Percentiles rank a stretch among this genome's conserved stretches.
Evolutionary conservation across 1,139 yeast genomes (phyloP).

Genomic region (Suhomyces ambrosiae): DNA sequence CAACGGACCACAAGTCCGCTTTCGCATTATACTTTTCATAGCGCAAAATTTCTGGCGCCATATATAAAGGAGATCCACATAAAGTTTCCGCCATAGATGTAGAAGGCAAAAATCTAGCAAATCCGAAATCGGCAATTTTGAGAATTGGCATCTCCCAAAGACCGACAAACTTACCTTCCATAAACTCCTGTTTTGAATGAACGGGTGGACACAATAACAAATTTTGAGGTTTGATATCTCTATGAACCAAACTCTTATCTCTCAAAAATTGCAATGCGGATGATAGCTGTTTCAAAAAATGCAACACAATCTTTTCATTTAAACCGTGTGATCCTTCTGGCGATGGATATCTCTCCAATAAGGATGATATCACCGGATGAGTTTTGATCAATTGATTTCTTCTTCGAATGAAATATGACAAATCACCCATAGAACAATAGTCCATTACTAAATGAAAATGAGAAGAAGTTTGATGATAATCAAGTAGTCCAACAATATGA

Average conservation of each 20-base stretch:
- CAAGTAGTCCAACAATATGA: slow-evolving; percentile 84
- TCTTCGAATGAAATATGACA: slow-evolving; percentile 80
- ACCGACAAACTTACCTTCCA: slow-evolving; percentile 64
- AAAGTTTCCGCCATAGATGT: slow-evolving; percentile 94
- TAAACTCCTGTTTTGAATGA: slow-evolving; percentile 62
- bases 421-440: slow-evolving; percentile 92
- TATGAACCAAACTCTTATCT: slow-evolving; percentile 80
- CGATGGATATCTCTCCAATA: slow-evolving; percentile 81
- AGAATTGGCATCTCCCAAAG: slow-evolving; percentile 86
- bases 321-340: slow-evolving; percentile 78
- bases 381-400: slow-evolving; percentile 70
- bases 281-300: slow-evolving; percentile 83
- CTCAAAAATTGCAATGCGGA: slow-evolving; percentile 83
- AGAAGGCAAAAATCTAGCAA: slow-evolving; percentile 90
- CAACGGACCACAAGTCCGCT: slow-evolving; percentile 97
- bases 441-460: slow-evolving; percentile 96
- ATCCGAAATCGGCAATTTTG: slow-evolving; percentile 96
- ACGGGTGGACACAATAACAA: slow-evolving; percentile 75
- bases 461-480: slow-evolving; percentile 74
- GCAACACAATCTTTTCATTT: slow-evolving; percentile 74
- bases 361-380: slow-evolving; percentile 76
- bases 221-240: slow-evolving; percentile 95
- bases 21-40: slow-evolving; percentile 96
- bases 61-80: slow-evolving; percentile 95
- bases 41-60: slow-evolving; percentile 96